Base-by-base conservation (phyloP, 169 alveolate species). In the Theileria equi region DNA sequence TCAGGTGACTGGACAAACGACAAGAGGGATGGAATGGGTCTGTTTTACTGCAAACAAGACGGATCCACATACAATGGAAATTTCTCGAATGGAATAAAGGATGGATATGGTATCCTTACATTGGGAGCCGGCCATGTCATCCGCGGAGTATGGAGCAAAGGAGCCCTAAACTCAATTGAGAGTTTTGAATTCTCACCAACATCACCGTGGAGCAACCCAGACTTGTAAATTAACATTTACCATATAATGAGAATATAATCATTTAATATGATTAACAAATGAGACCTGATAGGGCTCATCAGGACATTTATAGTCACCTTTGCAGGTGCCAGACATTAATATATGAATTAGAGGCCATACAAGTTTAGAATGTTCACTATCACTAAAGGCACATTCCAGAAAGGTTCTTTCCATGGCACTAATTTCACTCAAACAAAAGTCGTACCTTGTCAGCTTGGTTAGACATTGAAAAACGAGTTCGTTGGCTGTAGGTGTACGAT, bases 1-100 rank as follows among this genome's bases (percentile, higher is more conserved):
- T 2, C 29, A 71, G 97, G 97, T 5, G 94, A 93, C 44, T 95
- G 97, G 98, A 77, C 81, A 10, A 92, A 88, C 68, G 96, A 94
- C 84, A 89, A 91, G 55, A 79, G 96, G 21, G 95, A 90, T 48
- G 97, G 95, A n/a, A 82, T 50, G 29, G 96, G 95, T 5, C 65
- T 81, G 31, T 93, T 93, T 65, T 83, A 81, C 41, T 93, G 97
- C 45, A 91, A 94, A n/a, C 94, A 91, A 76, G 97, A 91, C 60
- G 89, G 90, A 3, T 73, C 84, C 44, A 82, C 88, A 28, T 92
- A 93, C 73, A 92, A 91, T 44, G 98, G 98, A 6, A 93, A 88
- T 62, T 95, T 87, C 67, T 90, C 82, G 3, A 73, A 78, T 28
- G 97, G 94, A 23, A 84, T 94, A 57, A 90, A 83, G 47, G 96